phyloP scores from a whole-genome alignment of 768 basidiomycete species.

The Kockovaella imperatae region DNA sequence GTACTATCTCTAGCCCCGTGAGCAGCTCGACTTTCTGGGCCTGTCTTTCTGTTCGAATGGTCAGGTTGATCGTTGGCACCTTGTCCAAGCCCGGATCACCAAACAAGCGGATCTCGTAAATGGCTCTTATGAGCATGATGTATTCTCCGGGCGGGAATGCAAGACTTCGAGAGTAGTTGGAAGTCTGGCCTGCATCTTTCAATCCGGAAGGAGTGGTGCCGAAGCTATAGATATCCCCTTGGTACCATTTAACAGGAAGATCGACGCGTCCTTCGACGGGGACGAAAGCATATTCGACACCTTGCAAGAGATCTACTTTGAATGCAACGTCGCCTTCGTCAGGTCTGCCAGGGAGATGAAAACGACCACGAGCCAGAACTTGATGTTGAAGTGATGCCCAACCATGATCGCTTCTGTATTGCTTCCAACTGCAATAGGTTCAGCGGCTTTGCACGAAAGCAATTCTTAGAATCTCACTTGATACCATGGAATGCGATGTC shows the following conservation, averaged over 20 bases:
- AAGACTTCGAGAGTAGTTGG: constrained; percentile 52
- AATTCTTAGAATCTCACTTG: constrained; percentile 8
- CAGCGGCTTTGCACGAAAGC: not conserved
- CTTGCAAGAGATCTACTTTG: constrained; percentile 59
- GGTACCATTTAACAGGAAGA: constrained; percentile 56
- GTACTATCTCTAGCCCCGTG: constrained; percentile 53
- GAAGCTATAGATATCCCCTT: constrained; percentile 78
- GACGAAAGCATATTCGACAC: constrained; percentile 66
- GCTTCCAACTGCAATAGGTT: constrained; percentile 55
- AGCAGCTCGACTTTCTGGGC: constrained; percentile 30
- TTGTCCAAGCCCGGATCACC: constrained; percentile 56
- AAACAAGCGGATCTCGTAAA: constrained; percentile 84
- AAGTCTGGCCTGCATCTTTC: constrained; percentile 46
- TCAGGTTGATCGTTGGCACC: constrained; percentile 56
- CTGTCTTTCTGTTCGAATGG: constrained; percentile 51
- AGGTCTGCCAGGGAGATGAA: constrained; percentile 52
- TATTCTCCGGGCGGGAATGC: constrained; percentile 51
- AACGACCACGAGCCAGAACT: constrained; percentile 57
- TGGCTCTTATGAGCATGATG: constrained; percentile 65
- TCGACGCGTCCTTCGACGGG: constrained; percentile 42
- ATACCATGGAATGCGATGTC: constrained; percentile 27
- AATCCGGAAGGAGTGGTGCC: constrained; percentile 36
- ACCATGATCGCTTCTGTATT: constrained; percentile 66
- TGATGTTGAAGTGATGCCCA: constrained; percentile 84
- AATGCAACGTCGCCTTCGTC: constrained; percentile 50